phyloP scores from a whole-genome alignment of 192 early-diverging fungal genomes.

The Backusella circina region DNA sequence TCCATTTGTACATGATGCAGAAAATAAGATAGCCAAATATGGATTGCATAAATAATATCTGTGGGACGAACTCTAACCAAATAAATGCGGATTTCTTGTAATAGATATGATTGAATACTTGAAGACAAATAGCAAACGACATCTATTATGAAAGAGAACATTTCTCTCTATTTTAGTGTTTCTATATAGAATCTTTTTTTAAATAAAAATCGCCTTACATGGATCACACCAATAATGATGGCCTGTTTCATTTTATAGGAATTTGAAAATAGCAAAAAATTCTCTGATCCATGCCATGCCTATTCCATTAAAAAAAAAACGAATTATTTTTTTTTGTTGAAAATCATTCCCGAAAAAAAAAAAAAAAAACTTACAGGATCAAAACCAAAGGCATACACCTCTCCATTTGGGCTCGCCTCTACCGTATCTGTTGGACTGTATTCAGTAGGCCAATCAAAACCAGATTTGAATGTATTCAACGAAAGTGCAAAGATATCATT shows the following conservation, averaged over 20 bases:
- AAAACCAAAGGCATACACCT: slow-evolving; percentile 77
- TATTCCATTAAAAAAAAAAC: neutral
- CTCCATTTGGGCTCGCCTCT: slow-evolving; percentile 57
- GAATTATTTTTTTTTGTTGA: neutral
- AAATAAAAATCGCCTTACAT: slow-evolving; percentile 30
- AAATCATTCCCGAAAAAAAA: no score
- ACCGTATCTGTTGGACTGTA: slow-evolving; percentile 51
- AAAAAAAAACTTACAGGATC: slow-evolving; percentile 64
- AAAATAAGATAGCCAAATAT: slow-evolving; percentile 97
- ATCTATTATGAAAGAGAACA: slow-evolving; percentile 39
- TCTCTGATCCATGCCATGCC: slow-evolving; percentile 90
- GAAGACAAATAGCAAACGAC: slow-evolving; percentile 89
- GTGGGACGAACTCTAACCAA: slow-evolving; percentile 85
- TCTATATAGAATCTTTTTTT: neutral
- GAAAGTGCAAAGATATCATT: slow-evolving; percentile 95
- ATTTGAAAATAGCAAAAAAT: slow-evolving; percentile 92
- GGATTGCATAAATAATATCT: slow-evolving; percentile 86
- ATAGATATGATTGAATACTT: slow-evolving; percentile 87
- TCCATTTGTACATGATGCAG: slow-evolving; percentile 95
- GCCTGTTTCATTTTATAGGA: slow-evolving; percentile 99
- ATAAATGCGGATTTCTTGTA: slow-evolving; percentile 84
- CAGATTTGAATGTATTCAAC: slow-evolving; percentile 68
- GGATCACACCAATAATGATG: slow-evolving; percentile 92
- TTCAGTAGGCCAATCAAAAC: slow-evolving; percentile 76
- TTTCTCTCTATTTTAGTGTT: neutral